A percentile compares a stretch with the other conserved stretches of the same genome.
These are phyloP conservation scores for Strobilomyces confusus DNA, from an alignment of 768 basidiomycete species.

Conservation along the genomic window DNA sequence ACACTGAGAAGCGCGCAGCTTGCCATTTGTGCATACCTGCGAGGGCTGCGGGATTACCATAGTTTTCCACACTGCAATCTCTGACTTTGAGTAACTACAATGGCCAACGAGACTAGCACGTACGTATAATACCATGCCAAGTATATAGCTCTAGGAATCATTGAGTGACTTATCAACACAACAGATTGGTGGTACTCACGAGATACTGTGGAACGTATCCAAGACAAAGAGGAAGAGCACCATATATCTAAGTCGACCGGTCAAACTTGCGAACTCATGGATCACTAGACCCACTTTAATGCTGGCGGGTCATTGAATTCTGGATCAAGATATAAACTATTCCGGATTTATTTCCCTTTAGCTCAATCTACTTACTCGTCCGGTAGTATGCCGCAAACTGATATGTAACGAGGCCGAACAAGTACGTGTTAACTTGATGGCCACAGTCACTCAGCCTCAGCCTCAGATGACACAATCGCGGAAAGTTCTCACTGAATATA, in stretches of 20 bases:
- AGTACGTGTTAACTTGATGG: slow-evolving; percentile 15
- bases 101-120: background rate
- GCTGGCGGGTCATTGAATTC: background rate
- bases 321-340: background rate
- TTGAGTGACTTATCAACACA: background rate
- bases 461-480: background rate
- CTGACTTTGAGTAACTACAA: background rate
- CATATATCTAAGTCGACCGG: background rate
- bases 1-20: background rate
- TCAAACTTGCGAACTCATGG: too few species aligned
- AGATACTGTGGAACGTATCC: background rate
- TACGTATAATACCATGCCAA: background rate
- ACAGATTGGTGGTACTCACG: background rate
- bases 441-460: background rate
- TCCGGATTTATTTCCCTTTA: background rate
- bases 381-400: background rate
- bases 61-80: background rate
- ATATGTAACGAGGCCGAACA: slow-evolving; percentile 33
- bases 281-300: background rate
- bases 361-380: background rate
- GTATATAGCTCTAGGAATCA: background rate
- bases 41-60: background rate
- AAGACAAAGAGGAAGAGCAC: background rate
- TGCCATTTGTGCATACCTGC: background rate
- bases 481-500: background rate